Base-by-base conservation (phyloP, 2,329 filamentous ascomycete species). In the Aspergillus fructus region DNA sequence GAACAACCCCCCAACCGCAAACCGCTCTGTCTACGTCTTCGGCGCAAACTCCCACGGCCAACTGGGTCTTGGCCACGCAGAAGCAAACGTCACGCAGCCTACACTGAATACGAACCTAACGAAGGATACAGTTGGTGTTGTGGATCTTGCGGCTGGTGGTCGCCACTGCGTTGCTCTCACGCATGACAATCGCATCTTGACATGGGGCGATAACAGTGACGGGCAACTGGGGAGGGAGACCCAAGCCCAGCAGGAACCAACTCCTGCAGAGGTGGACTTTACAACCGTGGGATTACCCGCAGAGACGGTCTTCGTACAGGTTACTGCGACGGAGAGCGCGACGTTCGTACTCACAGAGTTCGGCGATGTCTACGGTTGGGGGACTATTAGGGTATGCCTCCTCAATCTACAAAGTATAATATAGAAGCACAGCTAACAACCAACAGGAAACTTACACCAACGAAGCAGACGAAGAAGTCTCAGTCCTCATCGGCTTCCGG, bases 141-240 rank as follows among this genome's bases (percentile, higher is more conserved):
- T 76, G 68, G 5, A 84, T 75, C 62, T 90, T 81, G 60, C 86
- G 81, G 55, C 84, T 81, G 51, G 87, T 59, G 90, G 89, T 53
- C 92, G 93, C 88, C 91, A 96, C 74, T 85, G 81, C 49, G 81
- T 88, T 53, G 90, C 87, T 5, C 77, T 94, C 47, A 93, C 90
- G 45, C 82, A 85, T 59, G 88, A 93, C 72, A 90, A 91, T 78
- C 86, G 85, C 75, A 89, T 94, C 63, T 76, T 92, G 53, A 93
- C 89, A n/a, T 96, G 90, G 91, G 91, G 91, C 53, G 90, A 93
- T 64, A 94, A 94, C 70, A 90, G 93, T 68, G 85, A 91, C 66
- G 87, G 88, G 60, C 89, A 90, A 7, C 81, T 94, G 19, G 91
- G 90, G 43, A 83, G 91, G 66, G 84, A 89, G 68, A 92, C 89